These are phyloP conservation scores for Cylindrotheca closterium DNA, from an alignment of 108 stramenopile species.

Conservation along the genomic window DNA sequence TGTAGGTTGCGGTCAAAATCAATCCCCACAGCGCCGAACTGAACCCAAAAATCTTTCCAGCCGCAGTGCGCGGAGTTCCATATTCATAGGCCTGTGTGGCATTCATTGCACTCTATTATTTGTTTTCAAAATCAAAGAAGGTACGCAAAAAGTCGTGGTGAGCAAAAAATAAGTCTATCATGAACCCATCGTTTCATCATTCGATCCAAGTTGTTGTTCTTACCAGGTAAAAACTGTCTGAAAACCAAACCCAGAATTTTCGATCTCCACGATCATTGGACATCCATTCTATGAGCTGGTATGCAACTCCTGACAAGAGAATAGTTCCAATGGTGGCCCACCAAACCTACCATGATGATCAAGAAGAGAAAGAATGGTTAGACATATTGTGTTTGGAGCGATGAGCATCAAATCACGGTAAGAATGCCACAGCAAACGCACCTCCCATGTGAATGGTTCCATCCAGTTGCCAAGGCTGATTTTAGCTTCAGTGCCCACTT, in stretches of 20 bases:
- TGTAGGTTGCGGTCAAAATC: slow-evolving; percentile 34
- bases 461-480: slow-evolving; percentile 9
- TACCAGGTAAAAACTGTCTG: slow-evolving; percentile 6
- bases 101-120: background rate
- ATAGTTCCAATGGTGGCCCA: slow-evolving; percentile 19
- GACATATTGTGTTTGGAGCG: no score
- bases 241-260: background rate
- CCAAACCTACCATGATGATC: slow-evolving; percentile 30
- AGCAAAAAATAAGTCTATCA: slow-evolving; percentile 8
- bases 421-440: no score
- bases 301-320: slow-evolving; percentile 25
- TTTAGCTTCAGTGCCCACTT: background rate
- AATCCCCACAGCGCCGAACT: slow-evolving; percentile 37
- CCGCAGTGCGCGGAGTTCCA: background rate
- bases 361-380: no score
- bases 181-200: background rate
- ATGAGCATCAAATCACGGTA: no score
- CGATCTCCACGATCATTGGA: background rate
- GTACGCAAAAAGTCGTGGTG: background rate
- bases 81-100: slow-evolving; percentile 5
- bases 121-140: background rate
- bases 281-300: slow-evolving; percentile 26
- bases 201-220: slow-evolving; percentile 19
- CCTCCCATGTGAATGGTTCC: slow-evolving; percentile 21
- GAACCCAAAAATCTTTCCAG: slow-evolving; percentile 17